Conservation (phyloP, 306 rosid genomes). For the Castanea mollissima region DNA sequence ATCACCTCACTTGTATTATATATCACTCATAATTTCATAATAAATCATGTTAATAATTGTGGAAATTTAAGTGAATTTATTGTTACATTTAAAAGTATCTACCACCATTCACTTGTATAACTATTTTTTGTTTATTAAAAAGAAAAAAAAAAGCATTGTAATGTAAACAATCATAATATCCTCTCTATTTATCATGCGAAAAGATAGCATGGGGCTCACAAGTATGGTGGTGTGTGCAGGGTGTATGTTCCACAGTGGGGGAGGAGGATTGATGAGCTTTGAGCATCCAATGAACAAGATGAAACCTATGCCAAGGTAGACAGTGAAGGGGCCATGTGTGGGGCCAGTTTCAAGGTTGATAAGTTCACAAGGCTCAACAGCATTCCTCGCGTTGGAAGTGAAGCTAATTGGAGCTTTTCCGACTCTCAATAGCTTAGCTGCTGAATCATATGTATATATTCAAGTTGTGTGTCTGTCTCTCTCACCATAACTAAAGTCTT, state of each 20-base stretch:
- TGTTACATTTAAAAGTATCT: too few relatives aligned
- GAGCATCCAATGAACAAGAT: constrained; percentile 96
- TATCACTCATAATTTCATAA: too few relatives aligned
- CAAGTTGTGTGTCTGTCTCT: not conserved
- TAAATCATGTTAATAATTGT: too few relatives aligned
- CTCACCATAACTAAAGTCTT: too few relatives aligned
- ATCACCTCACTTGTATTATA: too few relatives aligned
- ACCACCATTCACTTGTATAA: too few relatives aligned
- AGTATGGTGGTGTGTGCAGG: constrained; percentile 42
- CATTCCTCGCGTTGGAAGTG: constrained; percentile 88
- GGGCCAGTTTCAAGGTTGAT: constrained; percentile 91
- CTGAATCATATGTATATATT: not conserved
- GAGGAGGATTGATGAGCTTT: constrained; percentile 91
- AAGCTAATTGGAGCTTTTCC: constrained; percentile 77
- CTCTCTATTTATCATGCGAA: not conserved
- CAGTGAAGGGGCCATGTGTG: constrained; percentile 93
- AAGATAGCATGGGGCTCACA: not conserved
- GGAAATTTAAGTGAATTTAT: too few relatives aligned
- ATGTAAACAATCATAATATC: not conserved
- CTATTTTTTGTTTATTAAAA: too few relatives aligned
- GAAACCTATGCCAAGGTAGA: constrained; percentile 96
- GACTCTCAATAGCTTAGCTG: constrained; percentile 33
- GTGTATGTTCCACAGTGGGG: constrained; percentile 90
- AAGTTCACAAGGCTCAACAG: constrained; percentile 71
- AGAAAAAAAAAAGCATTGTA: not conserved